Evolutionary conservation across 768 basidiomycete genomes (phyloP).

Genomic region (Lactifluus piperatus): DNA sequence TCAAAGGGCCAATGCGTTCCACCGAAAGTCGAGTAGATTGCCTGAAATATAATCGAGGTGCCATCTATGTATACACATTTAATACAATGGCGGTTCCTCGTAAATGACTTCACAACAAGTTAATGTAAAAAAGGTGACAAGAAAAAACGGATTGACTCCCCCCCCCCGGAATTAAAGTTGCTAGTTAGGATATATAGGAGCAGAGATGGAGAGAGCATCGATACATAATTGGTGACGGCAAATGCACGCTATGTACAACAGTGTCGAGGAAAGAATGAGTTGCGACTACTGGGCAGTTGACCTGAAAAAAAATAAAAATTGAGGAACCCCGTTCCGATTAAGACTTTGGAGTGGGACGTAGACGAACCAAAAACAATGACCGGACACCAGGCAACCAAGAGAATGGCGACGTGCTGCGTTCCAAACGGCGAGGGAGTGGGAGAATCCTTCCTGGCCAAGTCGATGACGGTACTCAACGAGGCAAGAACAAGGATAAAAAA

Average conservation of each 20-base stretch:
- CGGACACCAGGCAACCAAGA: slow-evolving; percentile 54
- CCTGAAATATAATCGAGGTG: background rate
- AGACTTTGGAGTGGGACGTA: background rate
- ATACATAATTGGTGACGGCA: background rate
- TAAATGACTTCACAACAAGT: background rate
- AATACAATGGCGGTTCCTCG: background rate
- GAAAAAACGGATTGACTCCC: background rate
- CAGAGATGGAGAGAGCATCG: background rate
- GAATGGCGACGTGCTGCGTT: slow-evolving; percentile 53
- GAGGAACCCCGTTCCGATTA: background rate
- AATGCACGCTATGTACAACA: background rate
- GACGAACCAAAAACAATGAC: slow-evolving; percentile 43
- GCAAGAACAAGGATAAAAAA: slow-evolving; percentile 39
- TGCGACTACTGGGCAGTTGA: slow-evolving; percentile 15
- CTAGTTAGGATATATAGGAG: background rate
- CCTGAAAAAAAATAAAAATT: background rate
- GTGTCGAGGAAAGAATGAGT: slow-evolving; percentile 1
- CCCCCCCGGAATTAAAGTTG: background rate
- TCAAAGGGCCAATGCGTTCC: background rate
- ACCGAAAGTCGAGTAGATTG: background rate
- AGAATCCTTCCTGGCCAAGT: slow-evolving; percentile 35
- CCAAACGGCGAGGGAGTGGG: slow-evolving; percentile 45
- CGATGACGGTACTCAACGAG: slow-evolving; percentile 43
- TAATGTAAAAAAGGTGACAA: background rate
- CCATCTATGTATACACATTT: background rate